These are phyloP conservation scores for Penicillium sp. DNA, from an alignment of 2,329 filamentous ascomycete genomes.

Conservation along the genomic window DNA sequence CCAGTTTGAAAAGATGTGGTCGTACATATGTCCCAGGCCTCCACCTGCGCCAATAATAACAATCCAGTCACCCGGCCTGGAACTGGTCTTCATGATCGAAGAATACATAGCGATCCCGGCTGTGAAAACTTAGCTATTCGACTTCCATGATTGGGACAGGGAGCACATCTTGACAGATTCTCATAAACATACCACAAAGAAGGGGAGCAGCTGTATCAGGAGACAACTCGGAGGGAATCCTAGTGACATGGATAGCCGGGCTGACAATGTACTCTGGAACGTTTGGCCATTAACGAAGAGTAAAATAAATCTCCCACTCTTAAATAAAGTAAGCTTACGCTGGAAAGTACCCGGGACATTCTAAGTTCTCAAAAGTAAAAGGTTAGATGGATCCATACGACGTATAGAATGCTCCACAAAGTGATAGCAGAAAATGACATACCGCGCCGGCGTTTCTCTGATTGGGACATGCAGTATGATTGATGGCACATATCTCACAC, in stretches of 20 bases:
- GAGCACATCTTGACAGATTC: not conserved
- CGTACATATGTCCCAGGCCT: conserved; percentile 41
- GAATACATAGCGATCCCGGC: conserved; percentile 42
- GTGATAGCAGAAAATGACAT: conserved; percentile 8
- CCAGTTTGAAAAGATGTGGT: not conserved
- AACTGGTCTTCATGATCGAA: conserved; percentile 38
- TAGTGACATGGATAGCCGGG: conserved; percentile 37
- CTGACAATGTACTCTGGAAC: conserved; percentile 35
- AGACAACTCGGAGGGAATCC: conserved; percentile 31
- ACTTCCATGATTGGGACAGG: not conserved
- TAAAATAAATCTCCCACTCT: not conserved
- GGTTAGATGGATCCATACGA: not conserved
- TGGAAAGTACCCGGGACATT: conserved; percentile 42
- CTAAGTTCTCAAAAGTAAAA: conserved; percentile 10
- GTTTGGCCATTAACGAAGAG: not conserved
- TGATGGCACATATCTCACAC: conserved; percentile 40
- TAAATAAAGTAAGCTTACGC: conserved; percentile 17
- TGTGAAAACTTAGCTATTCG: conserved; percentile 10
- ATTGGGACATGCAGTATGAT: conserved; percentile 39
- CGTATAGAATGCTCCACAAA: not conserved
- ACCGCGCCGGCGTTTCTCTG: conserved; percentile 40
- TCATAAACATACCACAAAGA: conserved; percentile 32
- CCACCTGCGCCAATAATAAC: conserved; percentile 39
- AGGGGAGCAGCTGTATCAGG: conserved; percentile 37
- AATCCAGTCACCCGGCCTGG: conserved; percentile 36